phyloP scores from a whole-genome alignment of 2,329 filamentous ascomycete genomes.

The Hypoxylon sp. region DNA sequence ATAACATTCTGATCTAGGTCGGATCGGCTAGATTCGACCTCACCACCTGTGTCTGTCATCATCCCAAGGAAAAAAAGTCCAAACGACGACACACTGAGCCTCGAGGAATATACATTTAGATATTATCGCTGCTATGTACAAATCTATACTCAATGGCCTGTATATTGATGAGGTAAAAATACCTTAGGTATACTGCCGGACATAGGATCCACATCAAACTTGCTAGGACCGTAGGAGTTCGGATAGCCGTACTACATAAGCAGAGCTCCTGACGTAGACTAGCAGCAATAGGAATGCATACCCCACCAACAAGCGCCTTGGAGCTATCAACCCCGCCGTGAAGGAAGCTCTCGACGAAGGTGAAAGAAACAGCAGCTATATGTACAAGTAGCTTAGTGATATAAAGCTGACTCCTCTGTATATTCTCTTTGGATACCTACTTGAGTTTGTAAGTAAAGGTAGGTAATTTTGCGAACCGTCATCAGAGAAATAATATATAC shows the following conservation, averaged over 20 bases:
- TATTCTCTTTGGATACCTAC: background rate
- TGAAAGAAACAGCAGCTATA: conserved; percentile 12
- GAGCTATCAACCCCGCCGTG: conserved; percentile 38
- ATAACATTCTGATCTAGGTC: conserved; percentile 9
- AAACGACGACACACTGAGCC: background rate
- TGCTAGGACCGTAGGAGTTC: conserved; percentile 20
- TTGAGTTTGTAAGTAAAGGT: conserved; percentile 4
- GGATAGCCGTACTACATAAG: conserved; percentile 29
- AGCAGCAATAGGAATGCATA: conserved; percentile 24
- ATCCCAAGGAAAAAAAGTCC: background rate
- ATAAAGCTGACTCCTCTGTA: background rate
- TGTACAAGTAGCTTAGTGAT: background rate
- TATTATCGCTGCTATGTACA: conserved; percentile 9
- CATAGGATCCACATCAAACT: conserved; percentile 11
- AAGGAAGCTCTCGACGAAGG: conserved; percentile 23
- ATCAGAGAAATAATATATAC: conserved; percentile 14
- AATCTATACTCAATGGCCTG: background rate
- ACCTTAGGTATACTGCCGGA: background rate
- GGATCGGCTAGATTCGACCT: conserved; percentile 8
- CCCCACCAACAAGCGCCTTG: conserved; percentile 35
- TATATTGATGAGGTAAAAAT: background rate
- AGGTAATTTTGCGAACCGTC: conserved; percentile 10
- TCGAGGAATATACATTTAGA: background rate
- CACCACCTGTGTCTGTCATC: background rate
- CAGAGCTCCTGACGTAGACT: conserved; percentile 39